A percentile compares a stretch with the other conserved stretches of the same genome.
Evolutionary conservation across 202 grass and related monocot species (phyloP).

Genomic region (Musa balbisiana): DNA sequence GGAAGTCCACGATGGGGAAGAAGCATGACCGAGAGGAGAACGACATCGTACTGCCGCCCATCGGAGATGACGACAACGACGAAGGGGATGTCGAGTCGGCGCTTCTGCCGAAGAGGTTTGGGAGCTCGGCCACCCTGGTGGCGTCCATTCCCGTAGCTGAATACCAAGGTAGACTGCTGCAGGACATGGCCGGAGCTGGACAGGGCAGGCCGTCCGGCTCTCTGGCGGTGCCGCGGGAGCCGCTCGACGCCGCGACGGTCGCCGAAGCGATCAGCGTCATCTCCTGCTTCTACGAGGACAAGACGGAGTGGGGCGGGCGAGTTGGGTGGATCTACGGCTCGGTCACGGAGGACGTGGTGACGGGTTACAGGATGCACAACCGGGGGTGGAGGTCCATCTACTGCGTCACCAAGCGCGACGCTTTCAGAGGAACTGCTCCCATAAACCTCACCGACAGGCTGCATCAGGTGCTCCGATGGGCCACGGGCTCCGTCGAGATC

Average conservation of each 20-base stretch:
- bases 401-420: slow-evolving; percentile 68
- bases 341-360: slow-evolving; percentile 91
- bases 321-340: slow-evolving; percentile 97
- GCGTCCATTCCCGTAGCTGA: slow-evolving; percentile 76
- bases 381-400: slow-evolving; percentile 94
- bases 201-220: slow-evolving; percentile 70
- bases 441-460: slow-evolving; percentile 89
- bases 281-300: slow-evolving; percentile 96
- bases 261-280: slow-evolving; percentile 73
- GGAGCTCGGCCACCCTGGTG: slow-evolving; percentile 48
- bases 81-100: slow-evolving; percentile 51
- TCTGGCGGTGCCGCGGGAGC: slow-evolving; percentile 69
- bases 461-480: slow-evolving; percentile 93
- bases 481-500: slow-evolving; percentile 94
- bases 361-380: slow-evolving; percentile 96
- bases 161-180: slow-evolving; percentile 79
- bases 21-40: slow-evolving; percentile 52
- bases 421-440: slow-evolving; percentile 77
- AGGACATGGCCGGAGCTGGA: slow-evolving; percentile 59
- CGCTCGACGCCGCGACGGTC: slow-evolving; percentile 70
- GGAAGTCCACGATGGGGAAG: slow-evolving; percentile 69
- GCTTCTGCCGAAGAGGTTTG: slow-evolving; percentile 72
- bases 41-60: slow-evolving; percentile 52
- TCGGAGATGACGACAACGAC: slow-evolving; percentile 34
- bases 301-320: slow-evolving; percentile 80